These are phyloP conservation scores for Nitzschia sp. DNA, from an alignment of 108 stramenopile genomes.

Conservation along the genomic window DNA sequence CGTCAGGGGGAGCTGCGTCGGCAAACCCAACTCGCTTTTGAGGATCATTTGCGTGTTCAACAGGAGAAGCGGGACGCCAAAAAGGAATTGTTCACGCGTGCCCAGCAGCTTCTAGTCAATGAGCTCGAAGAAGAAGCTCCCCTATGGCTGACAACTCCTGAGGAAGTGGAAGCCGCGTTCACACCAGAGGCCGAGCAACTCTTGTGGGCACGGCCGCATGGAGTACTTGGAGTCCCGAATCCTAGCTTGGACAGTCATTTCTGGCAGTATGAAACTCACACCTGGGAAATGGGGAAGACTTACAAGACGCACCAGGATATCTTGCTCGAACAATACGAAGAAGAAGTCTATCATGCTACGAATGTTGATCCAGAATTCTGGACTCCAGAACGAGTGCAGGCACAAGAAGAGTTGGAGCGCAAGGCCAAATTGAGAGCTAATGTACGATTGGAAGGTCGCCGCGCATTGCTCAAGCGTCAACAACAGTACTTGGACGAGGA, in stretches of 20 bases:
- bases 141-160: constrained; percentile 75
- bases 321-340: constrained; percentile 62
- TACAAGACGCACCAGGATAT: constrained; percentile 64
- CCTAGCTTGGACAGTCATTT: constrained; percentile 72
- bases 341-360: constrained; percentile 61
- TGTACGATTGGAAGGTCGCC: constrained; percentile 63
- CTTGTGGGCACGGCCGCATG: constrained; percentile 69
- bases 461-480: constrained; percentile 67
- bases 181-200: constrained; percentile 59
- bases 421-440: constrained; percentile 78
- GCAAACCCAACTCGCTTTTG: constrained; percentile 49
- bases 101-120: constrained; percentile 67
- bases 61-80: constrained; percentile 59
- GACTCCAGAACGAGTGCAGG: constrained; percentile 64
- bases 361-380: constrained; percentile 69
- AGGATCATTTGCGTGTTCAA: constrained; percentile 56
- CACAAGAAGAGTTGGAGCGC: constrained; percentile 50
- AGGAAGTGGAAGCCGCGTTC: constrained; percentile 84
- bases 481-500: constrained; percentile 59
- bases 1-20: constrained; percentile 49
- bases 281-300: constrained; percentile 64
- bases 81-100: constrained; percentile 47
- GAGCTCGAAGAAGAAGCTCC: constrained; percentile 77
- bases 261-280: constrained; percentile 82
- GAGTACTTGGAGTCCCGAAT: constrained; percentile 71